A percentile compares a stretch with the other conserved stretches of the same genome.
phyloP scores from a whole-genome alignment of 1,284 basidiomycete genomes.

The Naganishia albida region DNA sequence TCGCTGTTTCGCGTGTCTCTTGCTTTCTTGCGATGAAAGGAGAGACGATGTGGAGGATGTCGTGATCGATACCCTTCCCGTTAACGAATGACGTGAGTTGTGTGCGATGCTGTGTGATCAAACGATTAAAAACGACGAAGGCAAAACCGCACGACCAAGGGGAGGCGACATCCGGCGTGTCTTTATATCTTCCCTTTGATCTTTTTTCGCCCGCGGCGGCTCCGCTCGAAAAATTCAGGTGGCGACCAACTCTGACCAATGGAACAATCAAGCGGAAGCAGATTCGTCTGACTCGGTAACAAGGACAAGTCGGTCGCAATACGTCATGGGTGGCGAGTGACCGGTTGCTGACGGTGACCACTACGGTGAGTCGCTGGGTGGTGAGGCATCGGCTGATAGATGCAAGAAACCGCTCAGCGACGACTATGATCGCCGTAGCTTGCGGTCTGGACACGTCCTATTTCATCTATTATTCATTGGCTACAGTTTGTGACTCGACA shows the following conservation, averaged over 20 bases:
- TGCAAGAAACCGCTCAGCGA: too few species aligned
- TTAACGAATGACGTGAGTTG: slow-evolving; percentile 21
- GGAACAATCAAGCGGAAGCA: too few species aligned
- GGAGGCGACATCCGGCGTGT: not conserved
- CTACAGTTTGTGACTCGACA: too few species aligned
- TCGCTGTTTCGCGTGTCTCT: slow-evolving; percentile 8
- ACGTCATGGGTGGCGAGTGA: too few species aligned
- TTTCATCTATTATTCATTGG: too few species aligned
- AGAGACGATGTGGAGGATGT: slow-evolving; percentile 19
- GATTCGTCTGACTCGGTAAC: too few species aligned
- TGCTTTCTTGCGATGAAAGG: slow-evolving; percentile 10
- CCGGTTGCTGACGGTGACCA: too few species aligned
- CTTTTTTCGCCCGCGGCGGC: slow-evolving; percentile 1
- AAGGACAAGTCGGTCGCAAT: too few species aligned
- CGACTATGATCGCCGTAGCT: too few species aligned
- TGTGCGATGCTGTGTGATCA: not conserved
- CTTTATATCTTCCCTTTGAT: slow-evolving; percentile 6
- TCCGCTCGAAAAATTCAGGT: slow-evolving; percentile 5
- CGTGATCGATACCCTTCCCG: slow-evolving; percentile 11
- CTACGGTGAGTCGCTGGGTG: too few species aligned
- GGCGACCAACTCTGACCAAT: slow-evolving; percentile 5
- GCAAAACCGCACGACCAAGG: not conserved
- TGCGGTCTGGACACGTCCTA: too few species aligned
- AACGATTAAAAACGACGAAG: not conserved
- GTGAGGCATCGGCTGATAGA: too few species aligned